Base-by-base conservation (phyloP, 495 filamentous ascomycete species). In the Penicillium coffeae region DNA sequence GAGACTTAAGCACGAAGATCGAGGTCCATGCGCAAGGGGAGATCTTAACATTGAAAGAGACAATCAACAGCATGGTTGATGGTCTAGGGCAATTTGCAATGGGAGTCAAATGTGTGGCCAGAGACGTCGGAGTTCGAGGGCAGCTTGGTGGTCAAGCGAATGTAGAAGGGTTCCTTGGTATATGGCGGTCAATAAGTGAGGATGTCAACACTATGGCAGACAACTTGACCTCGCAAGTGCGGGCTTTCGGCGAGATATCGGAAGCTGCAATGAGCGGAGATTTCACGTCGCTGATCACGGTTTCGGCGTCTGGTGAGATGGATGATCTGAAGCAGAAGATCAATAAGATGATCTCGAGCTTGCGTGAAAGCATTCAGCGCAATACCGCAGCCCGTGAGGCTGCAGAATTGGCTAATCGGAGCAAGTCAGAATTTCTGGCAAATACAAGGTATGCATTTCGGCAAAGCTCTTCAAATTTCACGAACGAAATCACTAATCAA, bases 11-110 rank as follows among this genome's bases (percentile, higher is more conserved):
- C 50, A 85, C 88, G 64, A 95, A 94, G 69, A 91, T 96, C 50
- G 83, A 84, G 20, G 90, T 91, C 32, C 87, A 95, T 57, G 90
- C 89, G 14, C 83, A 90, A 60, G 90, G 90, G 44, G 90, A 96
- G 68, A 95, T 96, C 54, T 64, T 93, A 42, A 84, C 84, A 45
- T 70, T 96, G 48, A 96, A 96, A 71, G 84, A 87, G 59, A 96
- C 90, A 0, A 96, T 96, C 65, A 96, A 96, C 58, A 87, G 87
- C 55, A 96, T 96, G 90, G 90, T 96, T 47, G 90, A 96, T 65
- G 82, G 88, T 38, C 77, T 96, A 8, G 84, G 88, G 44, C 90
- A 85, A 19, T 96, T 96, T 55, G 90, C 90, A n/a, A 86, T 86
- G 45, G 90, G 95, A 62, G 85, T 95, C 53, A 95, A 89, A 77